These are phyloP conservation scores for Blastobotrys arbuscula DNA, from an alignment of 1,139 yeast species.

Conservation along the genomic window DNA sequence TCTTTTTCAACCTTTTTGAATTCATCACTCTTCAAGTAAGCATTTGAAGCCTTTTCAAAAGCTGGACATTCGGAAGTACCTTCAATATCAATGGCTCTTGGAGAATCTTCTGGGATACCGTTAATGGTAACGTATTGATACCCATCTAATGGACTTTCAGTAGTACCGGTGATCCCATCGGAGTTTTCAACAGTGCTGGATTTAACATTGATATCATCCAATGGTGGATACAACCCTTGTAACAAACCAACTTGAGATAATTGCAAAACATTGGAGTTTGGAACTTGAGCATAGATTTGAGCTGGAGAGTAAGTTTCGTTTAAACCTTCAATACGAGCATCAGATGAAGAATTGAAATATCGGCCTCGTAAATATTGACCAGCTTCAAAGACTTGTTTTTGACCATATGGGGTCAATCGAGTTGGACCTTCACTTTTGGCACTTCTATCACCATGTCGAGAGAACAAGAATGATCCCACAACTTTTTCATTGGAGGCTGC, in stretches of 20 bases:
- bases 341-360: slow-evolving; percentile 36
- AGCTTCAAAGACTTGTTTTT: slow-evolving; percentile 32
- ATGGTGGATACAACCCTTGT: slow-evolving; percentile 44
- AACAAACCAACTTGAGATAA: slow-evolving; percentile 39
- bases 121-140: slow-evolving; percentile 41
- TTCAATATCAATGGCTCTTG: slow-evolving; percentile 36
- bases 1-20: slow-evolving; percentile 34
- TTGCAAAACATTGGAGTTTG: slow-evolving; percentile 35
- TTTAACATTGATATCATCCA: slow-evolving; percentile 24
- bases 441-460: slow-evolving; percentile 44
- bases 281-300: slow-evolving; percentile 34
- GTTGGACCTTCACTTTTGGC: slow-evolving; percentile 36
- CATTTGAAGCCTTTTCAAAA: slow-evolving; percentile 30
- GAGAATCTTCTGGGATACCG: slow-evolving; percentile 35
- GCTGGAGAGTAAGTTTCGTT: slow-evolving; percentile 31
- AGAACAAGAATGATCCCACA: slow-evolving; percentile 41
- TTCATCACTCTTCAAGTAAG: slow-evolving; percentile 28
- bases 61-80: slow-evolving; percentile 42
- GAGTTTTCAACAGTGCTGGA: slow-evolving; percentile 26
- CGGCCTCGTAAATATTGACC: slow-evolving; percentile 39
- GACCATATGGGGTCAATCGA: slow-evolving; percentile 39
- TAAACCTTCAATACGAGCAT: slow-evolving; percentile 26
- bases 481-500: slow-evolving; percentile 28
- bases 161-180: slow-evolving; percentile 36
- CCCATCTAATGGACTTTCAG: slow-evolving; percentile 37